phyloP scores from a whole-genome alignment of 768 basidiomycete species.

The Tylopilus sp. region DNA sequence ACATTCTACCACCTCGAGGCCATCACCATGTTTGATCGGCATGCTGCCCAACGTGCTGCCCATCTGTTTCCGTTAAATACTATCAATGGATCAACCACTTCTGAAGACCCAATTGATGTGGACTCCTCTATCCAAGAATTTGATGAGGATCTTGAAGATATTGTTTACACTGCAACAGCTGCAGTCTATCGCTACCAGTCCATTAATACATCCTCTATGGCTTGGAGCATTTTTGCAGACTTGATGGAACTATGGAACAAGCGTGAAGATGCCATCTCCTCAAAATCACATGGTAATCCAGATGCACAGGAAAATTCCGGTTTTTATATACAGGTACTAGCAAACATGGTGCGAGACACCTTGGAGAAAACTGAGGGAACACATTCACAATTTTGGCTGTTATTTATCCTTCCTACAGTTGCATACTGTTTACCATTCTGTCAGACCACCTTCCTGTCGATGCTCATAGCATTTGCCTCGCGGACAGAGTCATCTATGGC shows the following conservation, averaged over 20 bases:
- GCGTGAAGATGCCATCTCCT: not conserved
- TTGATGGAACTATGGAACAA: not conserved
- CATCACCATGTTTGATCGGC: too few species aligned
- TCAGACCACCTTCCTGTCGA: slow-evolving; percentile 17
- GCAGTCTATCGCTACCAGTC: slow-evolving; percentile 3
- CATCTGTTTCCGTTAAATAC: not conserved
- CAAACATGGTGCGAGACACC: too few species aligned
- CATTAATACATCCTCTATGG: not conserved
- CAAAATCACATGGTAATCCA: not conserved
- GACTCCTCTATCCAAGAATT: not conserved
- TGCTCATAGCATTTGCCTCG: slow-evolving; percentile 28
- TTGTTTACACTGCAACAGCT: not conserved
- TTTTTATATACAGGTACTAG: too few species aligned
- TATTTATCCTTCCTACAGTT: slow-evolving; percentile 6
- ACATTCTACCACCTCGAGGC: too few species aligned
- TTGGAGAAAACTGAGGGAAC: too few species aligned
- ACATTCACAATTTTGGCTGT: not conserved
- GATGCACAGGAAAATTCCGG: too few species aligned
- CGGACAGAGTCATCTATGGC: not conserved
- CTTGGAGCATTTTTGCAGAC: not conserved
- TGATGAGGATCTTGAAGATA: not conserved
- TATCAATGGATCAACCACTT: too few species aligned
- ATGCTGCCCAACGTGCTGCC: not conserved
- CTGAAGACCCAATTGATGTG: not conserved
- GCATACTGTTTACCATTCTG: slow-evolving; percentile 17